Base-by-base conservation (phyloP, 2,329 filamentous ascomycete genomes). In the Trichoderma sp. region DNA sequence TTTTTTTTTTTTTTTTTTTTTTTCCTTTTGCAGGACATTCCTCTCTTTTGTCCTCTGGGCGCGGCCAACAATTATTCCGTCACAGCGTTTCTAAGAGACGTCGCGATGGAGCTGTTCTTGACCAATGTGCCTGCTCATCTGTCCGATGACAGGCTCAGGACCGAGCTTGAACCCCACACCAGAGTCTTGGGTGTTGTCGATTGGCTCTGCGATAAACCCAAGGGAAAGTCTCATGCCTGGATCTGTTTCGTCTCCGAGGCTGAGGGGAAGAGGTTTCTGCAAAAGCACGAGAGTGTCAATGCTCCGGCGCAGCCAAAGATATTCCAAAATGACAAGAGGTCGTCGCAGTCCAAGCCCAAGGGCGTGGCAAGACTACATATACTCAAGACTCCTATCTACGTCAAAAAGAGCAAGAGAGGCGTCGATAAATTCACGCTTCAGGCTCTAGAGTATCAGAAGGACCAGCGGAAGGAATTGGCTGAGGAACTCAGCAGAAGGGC, bases 91-190 rank as follows among this genome's bases (percentile, higher is more conserved):
- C 32, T 21, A 14, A 14, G 7, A 43, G 21, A 49, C 52, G 26
- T 37, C 34, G 66, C n/a, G 6, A 86, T 87, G 81, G 84, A 87
- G 70, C 79, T 84, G 13, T 81, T 81, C 43, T 72, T 87, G 37
- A 70, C 65, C 16, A 80, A 81, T 13, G 77, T 87, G 16, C 84
- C 84, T 1, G 34, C 63, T 11, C 75, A 80, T 32, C 71, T 86
- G 34, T 76, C 79, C 11, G 78, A 83, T 2, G 72, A 79, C 0
- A 72, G 71, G 7, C 74, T 87, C 11, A 74, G 72, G 13, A 72
- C 66, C 0, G 80, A 83, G 60, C 77, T 88, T 1, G 64, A 72
- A 18, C 80, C 81, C 0, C 74, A 79, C 32, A 80, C 87, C 74
- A 73, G 75, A 0, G 71, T 59, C 0, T 76, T 87, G 2, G 68